Evolutionary conservation across 2,329 filamentous ascomycete genomes (phyloP).

Genomic region (Colletotrichum kahawae): DNA sequence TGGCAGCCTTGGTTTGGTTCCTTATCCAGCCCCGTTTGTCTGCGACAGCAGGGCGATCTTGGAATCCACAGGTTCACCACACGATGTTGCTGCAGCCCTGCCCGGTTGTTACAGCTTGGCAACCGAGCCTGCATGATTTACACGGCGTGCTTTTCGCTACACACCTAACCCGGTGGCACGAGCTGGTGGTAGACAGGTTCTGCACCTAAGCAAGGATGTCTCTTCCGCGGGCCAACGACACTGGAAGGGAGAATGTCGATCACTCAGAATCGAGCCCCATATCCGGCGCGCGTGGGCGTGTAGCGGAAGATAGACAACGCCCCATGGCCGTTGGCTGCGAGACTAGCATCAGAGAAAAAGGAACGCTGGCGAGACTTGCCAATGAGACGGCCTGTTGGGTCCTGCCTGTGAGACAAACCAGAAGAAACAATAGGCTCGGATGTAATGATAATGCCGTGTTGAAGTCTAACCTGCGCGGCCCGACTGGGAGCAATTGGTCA

Average conservation of each 20-base stretch:
- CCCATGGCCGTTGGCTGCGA: not conserved
- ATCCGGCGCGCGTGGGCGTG: not conserved
- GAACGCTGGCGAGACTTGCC: not conserved
- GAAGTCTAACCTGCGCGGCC: not conserved
- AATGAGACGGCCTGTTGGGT: not conserved
- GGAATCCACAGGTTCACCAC: not conserved
- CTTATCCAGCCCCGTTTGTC: not conserved
- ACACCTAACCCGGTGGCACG: slow-evolving; percentile 12
- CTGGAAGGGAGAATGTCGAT: not conserved
- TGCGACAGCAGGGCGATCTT: not conserved
- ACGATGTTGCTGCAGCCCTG: slow-evolving; percentile 16
- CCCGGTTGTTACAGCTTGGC: slow-evolving; percentile 10
- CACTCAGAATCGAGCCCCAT: not conserved
- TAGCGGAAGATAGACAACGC: not conserved
- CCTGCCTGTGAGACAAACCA: slow-evolving; percentile 1
- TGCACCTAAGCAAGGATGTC: not conserved
- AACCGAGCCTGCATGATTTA: slow-evolving; percentile 1
- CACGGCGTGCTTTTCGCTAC: not conserved
- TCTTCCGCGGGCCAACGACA: not conserved
- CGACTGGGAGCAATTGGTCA: not conserved
- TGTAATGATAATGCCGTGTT: not conserved
- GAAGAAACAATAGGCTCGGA: not conserved
- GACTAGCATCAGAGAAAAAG: not conserved
- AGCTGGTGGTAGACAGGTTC: not conserved
- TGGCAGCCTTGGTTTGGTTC: not conserved